phyloP scores from a whole-genome alignment of 2,329 filamentous ascomycete species.

The Byssothecium circinans region DNA sequence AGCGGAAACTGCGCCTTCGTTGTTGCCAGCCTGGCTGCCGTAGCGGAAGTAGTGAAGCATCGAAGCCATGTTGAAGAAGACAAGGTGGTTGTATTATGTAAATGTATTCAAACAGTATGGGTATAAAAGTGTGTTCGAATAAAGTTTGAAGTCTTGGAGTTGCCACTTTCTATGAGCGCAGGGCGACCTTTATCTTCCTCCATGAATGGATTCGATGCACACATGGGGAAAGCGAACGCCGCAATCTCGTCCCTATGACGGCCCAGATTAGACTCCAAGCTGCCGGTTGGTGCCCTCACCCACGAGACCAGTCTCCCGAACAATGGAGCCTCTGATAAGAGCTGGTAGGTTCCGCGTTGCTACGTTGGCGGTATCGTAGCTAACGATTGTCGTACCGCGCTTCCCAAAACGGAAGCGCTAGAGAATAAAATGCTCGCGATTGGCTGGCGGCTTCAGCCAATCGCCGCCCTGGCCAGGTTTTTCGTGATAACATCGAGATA shows the following conservation, averaged over 20 bases:
- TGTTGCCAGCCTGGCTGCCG: slow-evolving; percentile 6
- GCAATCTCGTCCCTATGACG: background rate
- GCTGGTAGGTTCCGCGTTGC: background rate
- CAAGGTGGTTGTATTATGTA: too few relatives aligned
- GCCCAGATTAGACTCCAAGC: background rate
- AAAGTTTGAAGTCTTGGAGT: background rate
- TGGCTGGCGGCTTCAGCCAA: slow-evolving; percentile 7
- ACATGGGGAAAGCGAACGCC: slow-evolving; percentile 1
- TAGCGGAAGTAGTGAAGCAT: slow-evolving; percentile 24
- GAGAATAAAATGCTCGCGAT: slow-evolving; percentile 5
- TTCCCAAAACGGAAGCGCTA: slow-evolving; percentile 9
- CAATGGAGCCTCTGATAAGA: background rate
- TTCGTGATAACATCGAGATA: slow-evolving; percentile 11
- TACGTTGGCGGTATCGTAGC: background rate
- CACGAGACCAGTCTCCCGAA: background rate
- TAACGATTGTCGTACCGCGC: slow-evolving; percentile 4
- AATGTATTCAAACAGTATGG: background rate
- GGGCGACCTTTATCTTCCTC: background rate
- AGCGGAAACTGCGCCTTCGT: slow-evolving; percentile 3
- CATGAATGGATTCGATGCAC: background rate
- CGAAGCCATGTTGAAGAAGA: background rate
- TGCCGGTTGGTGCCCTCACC: background rate
- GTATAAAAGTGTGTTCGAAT: background rate
- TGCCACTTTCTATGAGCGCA: background rate
- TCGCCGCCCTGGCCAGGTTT: slow-evolving; percentile 14